These are phyloP conservation scores for Aspergillus nomiae DNA, from an alignment of 2,329 filamentous ascomycete genomes.

Conservation along the genomic window DNA sequence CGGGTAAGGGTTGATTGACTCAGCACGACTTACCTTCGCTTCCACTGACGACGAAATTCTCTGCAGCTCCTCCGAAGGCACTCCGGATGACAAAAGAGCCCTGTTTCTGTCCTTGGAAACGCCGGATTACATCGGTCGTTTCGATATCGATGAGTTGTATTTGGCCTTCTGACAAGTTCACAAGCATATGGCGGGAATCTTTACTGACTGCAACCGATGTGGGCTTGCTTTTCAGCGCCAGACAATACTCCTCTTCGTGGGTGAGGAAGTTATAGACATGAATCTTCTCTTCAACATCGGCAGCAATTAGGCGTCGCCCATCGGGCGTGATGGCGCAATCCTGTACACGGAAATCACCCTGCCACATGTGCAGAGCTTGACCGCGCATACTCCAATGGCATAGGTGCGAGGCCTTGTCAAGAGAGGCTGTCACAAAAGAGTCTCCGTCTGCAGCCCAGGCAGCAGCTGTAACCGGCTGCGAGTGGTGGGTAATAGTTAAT, in stretches of 20 bases:
- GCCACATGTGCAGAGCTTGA: conserved; percentile 66
- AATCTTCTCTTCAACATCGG: conserved; percentile 69
- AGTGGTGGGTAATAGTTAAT: conserved; percentile 67
- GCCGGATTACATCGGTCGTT: conserved; percentile 69
- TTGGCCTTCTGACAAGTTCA: conserved; percentile 77
- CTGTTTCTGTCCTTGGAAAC: conserved; percentile 74
- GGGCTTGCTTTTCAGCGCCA: conserved; percentile 68
- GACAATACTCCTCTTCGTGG: conserved; percentile 72
- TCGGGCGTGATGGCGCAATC: conserved; percentile 83
- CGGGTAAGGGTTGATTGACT: neutral
- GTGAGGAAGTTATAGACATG: conserved; percentile 81
- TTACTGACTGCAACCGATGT: conserved; percentile 80
- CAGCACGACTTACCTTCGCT: conserved; percentile 70
- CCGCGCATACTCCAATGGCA: conserved; percentile 71
- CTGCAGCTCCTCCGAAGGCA: conserved; percentile 82
- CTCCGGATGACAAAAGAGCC: conserved; percentile 78
- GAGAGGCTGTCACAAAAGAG: conserved; percentile 76
- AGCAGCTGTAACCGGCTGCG: conserved; percentile 84
- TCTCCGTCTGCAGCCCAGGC: conserved; percentile 82
- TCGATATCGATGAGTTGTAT: conserved; percentile 78
- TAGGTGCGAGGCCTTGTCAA: conserved; percentile 68
- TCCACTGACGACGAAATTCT: conserved; percentile 88
- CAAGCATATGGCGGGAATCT: conserved; percentile 78
- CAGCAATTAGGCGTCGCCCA: conserved; percentile 76
- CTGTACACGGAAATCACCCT: conserved; percentile 72